Evolutionary conservation across 2,329 filamentous ascomycete species (phyloP).

Genomic region (Epichloe elymi): DNA sequence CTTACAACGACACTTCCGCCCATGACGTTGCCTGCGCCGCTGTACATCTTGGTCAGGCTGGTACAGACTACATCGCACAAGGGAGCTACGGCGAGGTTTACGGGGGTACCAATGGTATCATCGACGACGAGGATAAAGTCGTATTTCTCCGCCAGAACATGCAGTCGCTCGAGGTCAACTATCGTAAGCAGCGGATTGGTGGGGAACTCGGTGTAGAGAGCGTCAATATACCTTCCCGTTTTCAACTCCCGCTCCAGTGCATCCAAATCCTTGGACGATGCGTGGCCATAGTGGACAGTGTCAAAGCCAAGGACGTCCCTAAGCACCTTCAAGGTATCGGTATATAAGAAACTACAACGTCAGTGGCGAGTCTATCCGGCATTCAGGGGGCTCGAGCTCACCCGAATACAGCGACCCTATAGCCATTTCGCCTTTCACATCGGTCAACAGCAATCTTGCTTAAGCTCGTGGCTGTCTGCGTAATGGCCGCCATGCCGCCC

Average conservation of each 20-base stretch:
- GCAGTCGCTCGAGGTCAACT: slow-evolving; percentile 9
- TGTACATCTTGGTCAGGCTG: slow-evolving; percentile 38
- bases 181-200: slow-evolving; percentile 12
- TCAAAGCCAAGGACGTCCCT: neutral
- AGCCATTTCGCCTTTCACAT: neutral
- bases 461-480: neutral
- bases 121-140: slow-evolving; percentile 24
- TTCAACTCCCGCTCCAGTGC: neutral
- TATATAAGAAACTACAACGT: neutral
- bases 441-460: neutral
- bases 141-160: slow-evolving; percentile 19
- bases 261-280: neutral
- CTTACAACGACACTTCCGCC: slow-evolving; percentile 16
- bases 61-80: slow-evolving; percentile 31
- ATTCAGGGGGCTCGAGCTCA: neutral
- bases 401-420: neutral
- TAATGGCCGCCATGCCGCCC: neutral
- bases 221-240: neutral
- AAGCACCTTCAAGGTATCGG: neutral
- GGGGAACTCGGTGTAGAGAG: neutral
- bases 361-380: neutral
- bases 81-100: slow-evolving; percentile 29
- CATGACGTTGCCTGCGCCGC: slow-evolving; percentile 36
- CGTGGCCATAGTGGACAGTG: neutral
- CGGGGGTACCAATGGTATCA: slow-evolving; percentile 27